Evolutionary conservation across 225 moss, liverwort and hornwort species (phyloP).

Genomic region (Polytrichum commune): DNA sequence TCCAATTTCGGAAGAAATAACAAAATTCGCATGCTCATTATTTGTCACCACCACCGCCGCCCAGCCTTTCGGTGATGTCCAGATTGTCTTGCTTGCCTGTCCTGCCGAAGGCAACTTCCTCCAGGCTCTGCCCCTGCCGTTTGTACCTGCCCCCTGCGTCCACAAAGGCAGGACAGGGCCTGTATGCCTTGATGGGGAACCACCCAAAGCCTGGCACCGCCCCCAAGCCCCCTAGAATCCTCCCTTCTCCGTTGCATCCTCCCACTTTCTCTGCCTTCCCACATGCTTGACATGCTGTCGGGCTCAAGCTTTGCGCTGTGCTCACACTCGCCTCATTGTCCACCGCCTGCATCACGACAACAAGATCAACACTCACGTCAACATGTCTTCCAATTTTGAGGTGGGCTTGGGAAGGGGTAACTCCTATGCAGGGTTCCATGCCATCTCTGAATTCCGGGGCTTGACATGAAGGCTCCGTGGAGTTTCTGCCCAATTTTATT

Average conservation of each 20-base stretch:
- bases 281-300: constrained; percentile 61
- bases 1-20: too few relatives aligned
- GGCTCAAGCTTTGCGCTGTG: constrained; percentile 10
- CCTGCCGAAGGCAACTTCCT: constrained; percentile 96
- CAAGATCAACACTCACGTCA: background rate
- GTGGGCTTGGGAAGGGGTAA: background rate
- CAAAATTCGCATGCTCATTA: constrained; percentile 8
- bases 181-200: constrained; percentile 90
- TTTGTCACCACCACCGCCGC: constrained; percentile 35
- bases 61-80: constrained; percentile 75
- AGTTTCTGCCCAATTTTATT: background rate
- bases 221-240: constrained; percentile 87
- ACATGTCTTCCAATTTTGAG: background rate
- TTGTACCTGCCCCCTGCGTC: constrained; percentile 83
- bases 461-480: background rate
- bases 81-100: constrained; percentile 55
- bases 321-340: background rate
- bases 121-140: constrained; percentile 86
- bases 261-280: constrained; percentile 79
- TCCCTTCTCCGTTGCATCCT: constrained; percentile 95
- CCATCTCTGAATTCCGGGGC: background rate
- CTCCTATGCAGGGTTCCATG: background rate
- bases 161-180: constrained; percentile 91
- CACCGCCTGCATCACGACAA: constrained; percentile 11
- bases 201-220: constrained; percentile 90